phyloP scores from a whole-genome alignment of 495 filamentous ascomycete genomes.

The Penicilliopsis zonata region DNA sequence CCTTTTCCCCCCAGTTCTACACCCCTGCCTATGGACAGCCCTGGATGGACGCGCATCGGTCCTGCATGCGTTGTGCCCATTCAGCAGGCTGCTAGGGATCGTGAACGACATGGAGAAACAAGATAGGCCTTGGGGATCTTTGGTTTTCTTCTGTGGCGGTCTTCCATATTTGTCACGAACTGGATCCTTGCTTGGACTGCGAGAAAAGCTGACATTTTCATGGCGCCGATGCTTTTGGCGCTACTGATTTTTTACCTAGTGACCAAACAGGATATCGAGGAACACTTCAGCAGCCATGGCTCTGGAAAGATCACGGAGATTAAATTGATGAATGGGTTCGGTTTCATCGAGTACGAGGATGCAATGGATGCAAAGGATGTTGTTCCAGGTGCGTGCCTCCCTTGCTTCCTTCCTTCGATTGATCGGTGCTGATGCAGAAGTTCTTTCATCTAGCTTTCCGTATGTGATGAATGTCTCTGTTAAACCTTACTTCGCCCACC shows the following conservation, averaged over 20 bases:
- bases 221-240: slow-evolving; percentile 10
- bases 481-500: background rate
- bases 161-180: slow-evolving; percentile 8
- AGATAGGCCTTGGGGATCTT: slow-evolving; percentile 1
- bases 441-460: slow-evolving; percentile 33
- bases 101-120: background rate
- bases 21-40: too few species aligned
- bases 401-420: slow-evolving; percentile 1
- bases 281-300: slow-evolving; percentile 89
- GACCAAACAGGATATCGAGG: slow-evolving; percentile 92
- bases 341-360: slow-evolving; percentile 99
- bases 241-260: slow-evolving; percentile 39
- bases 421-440: slow-evolving; percentile 8
- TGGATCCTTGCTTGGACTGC: slow-evolving; percentile 9
- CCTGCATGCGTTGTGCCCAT: too few species aligned
- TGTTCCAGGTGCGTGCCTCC: slow-evolving; percentile 65
- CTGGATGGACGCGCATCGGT: too few species aligned
- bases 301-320: slow-evolving; percentile 96
- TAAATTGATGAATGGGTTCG: slow-evolving; percentile 99
- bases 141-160: slow-evolving; percentile 10
- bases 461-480: slow-evolving; percentile 27
- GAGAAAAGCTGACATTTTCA: slow-evolving; percentile 17
- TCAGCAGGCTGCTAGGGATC: too few species aligned
- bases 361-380: slow-evolving; percentile 93
- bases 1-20: background rate